These are phyloP conservation scores for Coemansia sp. DNA, from an alignment of 192 early-diverging fungal species.

Conservation along the genomic window DNA sequence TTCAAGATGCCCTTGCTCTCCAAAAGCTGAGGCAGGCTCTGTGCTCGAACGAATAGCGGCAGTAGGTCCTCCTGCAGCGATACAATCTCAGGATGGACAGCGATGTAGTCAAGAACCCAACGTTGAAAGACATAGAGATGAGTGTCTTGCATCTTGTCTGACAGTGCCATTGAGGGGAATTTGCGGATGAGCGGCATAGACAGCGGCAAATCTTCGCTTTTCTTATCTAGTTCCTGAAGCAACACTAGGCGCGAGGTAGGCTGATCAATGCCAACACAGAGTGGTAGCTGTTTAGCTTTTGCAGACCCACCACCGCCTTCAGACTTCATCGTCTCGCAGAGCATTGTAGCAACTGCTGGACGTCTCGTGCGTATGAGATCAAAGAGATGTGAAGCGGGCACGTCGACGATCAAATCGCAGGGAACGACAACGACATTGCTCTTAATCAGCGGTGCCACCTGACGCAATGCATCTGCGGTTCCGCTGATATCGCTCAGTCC, in stretches of 20 bases:
- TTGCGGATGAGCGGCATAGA: slow-evolving; percentile 60
- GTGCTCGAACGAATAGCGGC: slow-evolving; percentile 81
- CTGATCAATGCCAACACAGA: slow-evolving; percentile 51
- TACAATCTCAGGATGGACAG: slow-evolving; percentile 61
- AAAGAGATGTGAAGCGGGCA: slow-evolving; percentile 78
- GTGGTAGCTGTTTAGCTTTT: slow-evolving; percentile 19
- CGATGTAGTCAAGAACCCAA: slow-evolving; percentile 89
- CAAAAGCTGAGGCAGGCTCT: slow-evolving; percentile 71
- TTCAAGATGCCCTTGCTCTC: slow-evolving; percentile 35
- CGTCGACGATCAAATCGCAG: slow-evolving; percentile 88
- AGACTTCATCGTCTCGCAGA: slow-evolving; percentile 74
- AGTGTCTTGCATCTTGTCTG: slow-evolving; percentile 81
- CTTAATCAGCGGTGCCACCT: slow-evolving; percentile 80
- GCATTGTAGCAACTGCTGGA: slow-evolving; percentile 78
- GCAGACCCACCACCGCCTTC: slow-evolving; percentile 66
- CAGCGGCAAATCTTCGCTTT: slow-evolving; percentile 29
- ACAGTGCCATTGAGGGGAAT: slow-evolving; percentile 79
- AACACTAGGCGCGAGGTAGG: slow-evolving; percentile 51
- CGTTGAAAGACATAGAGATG: slow-evolving; percentile 91
- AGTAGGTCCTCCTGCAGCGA: slow-evolving; percentile 84
- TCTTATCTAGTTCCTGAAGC: slow-evolving; percentile 22
- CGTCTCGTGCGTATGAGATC: slow-evolving; percentile 78
- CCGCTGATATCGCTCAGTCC: slow-evolving; percentile 59
- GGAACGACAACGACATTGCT: slow-evolving; percentile 88
- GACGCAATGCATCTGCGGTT: slow-evolving; percentile 82